Evolutionary conservation across 805 yeast genomes (phyloP).

Genomic region (Metschnikowia noctiluminum): DNA sequence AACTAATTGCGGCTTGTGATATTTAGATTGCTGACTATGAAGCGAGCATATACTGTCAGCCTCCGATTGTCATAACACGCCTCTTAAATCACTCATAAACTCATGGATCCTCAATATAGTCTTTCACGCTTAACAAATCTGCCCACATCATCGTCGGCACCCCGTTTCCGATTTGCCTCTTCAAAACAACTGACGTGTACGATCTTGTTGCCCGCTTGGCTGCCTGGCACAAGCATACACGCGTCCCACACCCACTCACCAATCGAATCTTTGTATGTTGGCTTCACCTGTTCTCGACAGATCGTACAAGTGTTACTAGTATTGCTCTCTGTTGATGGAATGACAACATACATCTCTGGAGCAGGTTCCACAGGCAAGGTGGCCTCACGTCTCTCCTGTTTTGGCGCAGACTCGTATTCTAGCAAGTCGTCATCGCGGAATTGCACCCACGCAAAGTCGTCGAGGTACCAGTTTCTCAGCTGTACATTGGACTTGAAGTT

Average conservation of each 20-base stretch:
- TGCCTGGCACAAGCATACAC: slow-evolving; percentile 39
- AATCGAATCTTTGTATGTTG: slow-evolving; percentile 40
- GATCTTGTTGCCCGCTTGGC: slow-evolving; percentile 33
- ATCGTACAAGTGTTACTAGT: slow-evolving; percentile 41
- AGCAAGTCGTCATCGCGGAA: slow-evolving; percentile 63
- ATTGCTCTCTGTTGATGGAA: slow-evolving; percentile 61
- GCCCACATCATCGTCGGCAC: slow-evolving; percentile 25
- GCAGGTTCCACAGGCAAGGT: background rate
- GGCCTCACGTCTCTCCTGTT: slow-evolving; percentile 7
- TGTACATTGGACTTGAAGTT: slow-evolving; percentile 44
- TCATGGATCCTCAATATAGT: background rate
- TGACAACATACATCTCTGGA: slow-evolving; percentile 45
- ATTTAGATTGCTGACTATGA: too few relatives aligned
- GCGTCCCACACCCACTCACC: slow-evolving; percentile 47
- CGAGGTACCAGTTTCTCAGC: slow-evolving; percentile 79
- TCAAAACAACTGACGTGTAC: slow-evolving; percentile 39
- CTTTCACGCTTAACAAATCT: slow-evolving; percentile 23
- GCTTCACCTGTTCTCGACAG: slow-evolving; percentile 42
- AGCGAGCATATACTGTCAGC: too few relatives aligned
- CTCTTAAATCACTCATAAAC: too few relatives aligned
- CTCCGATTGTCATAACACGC: too few relatives aligned
- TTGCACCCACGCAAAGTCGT: slow-evolving; percentile 65
- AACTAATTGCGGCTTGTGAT: too few relatives aligned
- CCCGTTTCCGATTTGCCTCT: slow-evolving; percentile 36
- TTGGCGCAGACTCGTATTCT: slow-evolving; percentile 25